Conservation (phyloP, 192 early-diverging fungal species). For the Rhizophagus clarus region DNA sequence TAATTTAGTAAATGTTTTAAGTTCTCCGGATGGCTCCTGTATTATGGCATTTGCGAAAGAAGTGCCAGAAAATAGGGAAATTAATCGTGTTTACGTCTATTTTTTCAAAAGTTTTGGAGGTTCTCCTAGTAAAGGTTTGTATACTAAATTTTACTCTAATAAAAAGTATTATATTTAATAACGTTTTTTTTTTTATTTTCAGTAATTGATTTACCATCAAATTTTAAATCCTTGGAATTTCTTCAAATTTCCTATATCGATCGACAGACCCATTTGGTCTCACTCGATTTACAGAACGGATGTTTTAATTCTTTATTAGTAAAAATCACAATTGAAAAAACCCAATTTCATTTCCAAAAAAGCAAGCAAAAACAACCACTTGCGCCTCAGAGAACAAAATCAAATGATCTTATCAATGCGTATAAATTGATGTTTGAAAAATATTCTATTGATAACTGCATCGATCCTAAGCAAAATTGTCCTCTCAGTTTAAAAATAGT, state of each 20-base stretch:
- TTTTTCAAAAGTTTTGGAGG: neutral
- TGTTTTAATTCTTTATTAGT: neutral
- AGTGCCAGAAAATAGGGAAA: neutral
- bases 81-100: neutral
- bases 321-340: slow-evolving; percentile 13
- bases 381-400: neutral
- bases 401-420: slow-evolving; percentile 7
- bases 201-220: neutral
- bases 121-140: neutral
- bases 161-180: neutral
- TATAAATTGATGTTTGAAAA: slow-evolving; percentile 21
- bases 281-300: slow-evolving; percentile 7
- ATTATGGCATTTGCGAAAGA: slow-evolving; percentile 9
- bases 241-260: slow-evolving; percentile 1
- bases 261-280: neutral
- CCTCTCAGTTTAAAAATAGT: neutral
- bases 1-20: neutral
- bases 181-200: neutral
- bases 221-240: neutral
- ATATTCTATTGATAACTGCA: neutral
- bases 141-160: too few species aligned
- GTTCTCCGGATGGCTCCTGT: slow-evolving; percentile 14
- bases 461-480: neutral
- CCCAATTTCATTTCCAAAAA: slow-evolving; percentile 13
- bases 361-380: neutral